Evolutionary conservation across 2,329 filamentous ascomycete genomes (phyloP).

Genomic region (Penicillium janthinellum): DNA sequence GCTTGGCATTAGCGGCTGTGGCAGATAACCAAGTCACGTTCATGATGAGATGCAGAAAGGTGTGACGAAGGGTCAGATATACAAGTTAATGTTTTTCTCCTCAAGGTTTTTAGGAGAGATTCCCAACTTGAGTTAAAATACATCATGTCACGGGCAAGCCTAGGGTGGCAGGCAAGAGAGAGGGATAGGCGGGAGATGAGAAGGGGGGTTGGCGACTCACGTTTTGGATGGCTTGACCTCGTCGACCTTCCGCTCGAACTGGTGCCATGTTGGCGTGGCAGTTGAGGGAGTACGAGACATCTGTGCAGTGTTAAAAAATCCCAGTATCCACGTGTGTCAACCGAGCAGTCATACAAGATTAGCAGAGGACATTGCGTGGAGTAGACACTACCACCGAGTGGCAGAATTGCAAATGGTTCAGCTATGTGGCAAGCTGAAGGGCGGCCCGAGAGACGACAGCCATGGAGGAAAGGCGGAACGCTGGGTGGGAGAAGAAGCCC

Average conservation of each 20-base stretch:
- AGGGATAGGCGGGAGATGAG: neutral
- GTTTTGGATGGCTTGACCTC: slow-evolving; percentile 86
- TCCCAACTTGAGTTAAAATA: slow-evolving; percentile 89
- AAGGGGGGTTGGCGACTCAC: slow-evolving; percentile 59
- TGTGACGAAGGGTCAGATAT: slow-evolving; percentile 59
- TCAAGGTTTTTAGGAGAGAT: slow-evolving; percentile 99
- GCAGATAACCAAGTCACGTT: neutral
- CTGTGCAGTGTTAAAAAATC: slow-evolving; percentile 49
- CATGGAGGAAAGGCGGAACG: slow-evolving; percentile 34
- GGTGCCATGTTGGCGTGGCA: slow-evolving; percentile 68
- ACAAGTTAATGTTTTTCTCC: slow-evolving; percentile 83
- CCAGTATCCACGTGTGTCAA: slow-evolving; percentile 34
- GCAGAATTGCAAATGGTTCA: slow-evolving; percentile 16
- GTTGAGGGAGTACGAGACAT: slow-evolving; percentile 72
- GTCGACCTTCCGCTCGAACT: slow-evolving; percentile 79
- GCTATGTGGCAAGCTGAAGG: slow-evolving; percentile 38
- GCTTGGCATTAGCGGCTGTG: slow-evolving; percentile 32
- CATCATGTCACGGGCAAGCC: slow-evolving; percentile 70
- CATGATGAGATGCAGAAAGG: slow-evolving; percentile 2
- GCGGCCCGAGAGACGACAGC: slow-evolving; percentile 36
- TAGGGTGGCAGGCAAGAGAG: slow-evolving; percentile 16
- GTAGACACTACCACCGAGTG: slow-evolving; percentile 17
- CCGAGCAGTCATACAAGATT: slow-evolving; percentile 45
- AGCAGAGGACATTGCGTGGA: slow-evolving; percentile 42
- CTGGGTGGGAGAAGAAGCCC: slow-evolving; percentile 23